Conservation (phyloP, 2,329 filamentous ascomycete species). For the Botrytis cinerea region DNA sequence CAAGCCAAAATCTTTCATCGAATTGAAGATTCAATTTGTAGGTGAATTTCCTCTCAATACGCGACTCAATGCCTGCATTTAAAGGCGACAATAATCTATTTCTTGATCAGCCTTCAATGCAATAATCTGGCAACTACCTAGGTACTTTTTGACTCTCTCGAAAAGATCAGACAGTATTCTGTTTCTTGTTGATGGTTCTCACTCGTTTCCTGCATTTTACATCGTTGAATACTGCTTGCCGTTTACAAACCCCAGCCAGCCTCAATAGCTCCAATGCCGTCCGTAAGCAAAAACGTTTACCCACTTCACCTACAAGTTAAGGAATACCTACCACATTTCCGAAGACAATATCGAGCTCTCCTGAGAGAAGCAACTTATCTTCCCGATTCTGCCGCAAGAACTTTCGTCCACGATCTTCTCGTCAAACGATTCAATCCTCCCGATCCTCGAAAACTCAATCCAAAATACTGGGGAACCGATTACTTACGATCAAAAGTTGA, state of each 20-base stretch:
- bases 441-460: slow-evolving; percentile 11
- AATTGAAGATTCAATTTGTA: background rate
- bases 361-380: slow-evolving; percentile 64
- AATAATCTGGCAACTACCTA: background rate
- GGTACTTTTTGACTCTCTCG: background rate
- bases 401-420: slow-evolving; percentile 49
- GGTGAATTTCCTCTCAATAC: background rate
- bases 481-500: slow-evolving; percentile 9
- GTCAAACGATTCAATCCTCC: slow-evolving; percentile 48
- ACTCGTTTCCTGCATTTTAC: background rate
- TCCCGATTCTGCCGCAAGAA: slow-evolving; percentile 51
- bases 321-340: slow-evolving; percentile 13
- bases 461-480: slow-evolving; percentile 16
- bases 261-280: slow-evolving; percentile 1
- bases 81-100: slow-evolving; percentile 2
- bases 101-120: background rate
- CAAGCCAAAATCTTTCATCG: background rate
- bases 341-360: slow-evolving; percentile 58
- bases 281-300: background rate
- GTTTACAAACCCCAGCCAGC: background rate
- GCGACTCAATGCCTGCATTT: slow-evolving; percentile 1
- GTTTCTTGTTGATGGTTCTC: background rate
- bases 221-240: background rate
- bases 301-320: background rate
- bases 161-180: background rate